A percentile compares a stretch with the other conserved stretches of the same genome.
Evolutionary conservation across 176 grass and related monocot genomes (phyloP).

Genomic region (Pontederia crassipes): DNA sequence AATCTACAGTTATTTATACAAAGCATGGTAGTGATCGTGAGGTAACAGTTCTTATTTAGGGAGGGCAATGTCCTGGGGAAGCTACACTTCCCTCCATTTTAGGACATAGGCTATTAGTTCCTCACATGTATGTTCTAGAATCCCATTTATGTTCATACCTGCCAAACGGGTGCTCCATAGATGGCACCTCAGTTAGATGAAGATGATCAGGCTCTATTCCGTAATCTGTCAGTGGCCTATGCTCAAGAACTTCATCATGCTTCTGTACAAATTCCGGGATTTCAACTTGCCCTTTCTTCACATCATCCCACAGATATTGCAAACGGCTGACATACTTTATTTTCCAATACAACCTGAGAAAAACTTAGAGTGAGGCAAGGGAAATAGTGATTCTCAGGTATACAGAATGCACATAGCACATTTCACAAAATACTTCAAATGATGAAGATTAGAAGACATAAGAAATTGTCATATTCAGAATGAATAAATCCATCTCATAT

Average conservation of each 20-base stretch:
- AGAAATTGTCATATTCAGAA: too few species aligned
- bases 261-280: conserved; percentile 78
- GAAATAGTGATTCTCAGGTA: too few species aligned
- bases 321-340: conserved; percentile 86
- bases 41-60: too few species aligned
- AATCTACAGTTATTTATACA: too few species aligned
- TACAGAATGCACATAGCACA: too few species aligned
- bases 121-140: conserved; percentile 50
- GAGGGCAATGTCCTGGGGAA: too few species aligned
- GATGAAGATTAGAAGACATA: too few species aligned
- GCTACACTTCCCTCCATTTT: too few species aligned
- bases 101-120: too few species aligned
- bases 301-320: conserved; percentile 79
- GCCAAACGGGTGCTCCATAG: conserved; percentile 51
- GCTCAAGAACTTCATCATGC: conserved; percentile 80
- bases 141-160: conserved; percentile 61
- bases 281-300: conserved; percentile 68
- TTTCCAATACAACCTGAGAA: conserved; percentile 87
- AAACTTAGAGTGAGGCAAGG: neutral
- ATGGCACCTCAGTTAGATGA: conserved; percentile 61
- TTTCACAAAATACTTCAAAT: too few species aligned
- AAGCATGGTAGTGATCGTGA: too few species aligned
- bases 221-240: conserved; percentile 88
- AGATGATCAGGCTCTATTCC: conserved; percentile 87
- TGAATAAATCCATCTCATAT: too few species aligned